Conservation (phyloP, 176 grass and related monocot species). For the Aegilops speltoides region DNA sequence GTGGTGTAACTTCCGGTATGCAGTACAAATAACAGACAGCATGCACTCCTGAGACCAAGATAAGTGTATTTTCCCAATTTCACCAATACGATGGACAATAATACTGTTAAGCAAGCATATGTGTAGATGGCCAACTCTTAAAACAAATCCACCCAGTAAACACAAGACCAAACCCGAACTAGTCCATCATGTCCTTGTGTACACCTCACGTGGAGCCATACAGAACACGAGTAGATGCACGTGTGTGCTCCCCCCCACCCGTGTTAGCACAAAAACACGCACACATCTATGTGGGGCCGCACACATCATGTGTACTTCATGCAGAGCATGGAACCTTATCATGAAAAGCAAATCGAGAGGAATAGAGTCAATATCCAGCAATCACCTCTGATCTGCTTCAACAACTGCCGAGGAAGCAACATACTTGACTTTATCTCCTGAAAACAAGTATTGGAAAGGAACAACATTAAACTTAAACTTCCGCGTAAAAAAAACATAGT, state of each 20-base stretch:
- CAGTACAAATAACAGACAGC: neutral
- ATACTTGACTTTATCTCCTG: slow-evolving; percentile 94
- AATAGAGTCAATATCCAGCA: slow-evolving; percentile 30
- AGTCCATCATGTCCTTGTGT: slow-evolving; percentile 3
- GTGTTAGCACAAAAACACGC: neutral
- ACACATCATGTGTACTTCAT: slow-evolving; percentile 11
- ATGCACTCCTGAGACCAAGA: slow-evolving; percentile 2
- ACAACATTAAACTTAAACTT: slow-evolving; percentile 19
- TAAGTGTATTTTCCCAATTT: slow-evolving; percentile 23
- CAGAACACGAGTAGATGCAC: neutral
- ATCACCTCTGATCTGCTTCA: slow-evolving; percentile 71
- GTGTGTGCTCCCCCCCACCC: neutral
- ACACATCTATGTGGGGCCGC: neutral
- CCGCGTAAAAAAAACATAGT: neutral
- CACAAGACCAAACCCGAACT: slow-evolving; percentile 14
- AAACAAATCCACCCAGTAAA: neutral
- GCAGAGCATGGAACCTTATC: slow-evolving; percentile 8
- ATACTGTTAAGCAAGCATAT: neutral
- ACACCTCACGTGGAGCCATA: neutral
- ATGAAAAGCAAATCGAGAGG: slow-evolving; percentile 3
- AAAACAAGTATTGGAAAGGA: slow-evolving; percentile 39
- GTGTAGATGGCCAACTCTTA: neutral
- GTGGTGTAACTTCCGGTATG: slow-evolving; percentile 18
- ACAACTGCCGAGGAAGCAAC: slow-evolving; percentile 34
- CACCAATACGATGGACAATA: neutral